Evolutionary conservation across 164 flowering plant genomes (phyloP), one percentile per base, ranked within the genome.

Genomic region (Sextonia rubra): DNA sequence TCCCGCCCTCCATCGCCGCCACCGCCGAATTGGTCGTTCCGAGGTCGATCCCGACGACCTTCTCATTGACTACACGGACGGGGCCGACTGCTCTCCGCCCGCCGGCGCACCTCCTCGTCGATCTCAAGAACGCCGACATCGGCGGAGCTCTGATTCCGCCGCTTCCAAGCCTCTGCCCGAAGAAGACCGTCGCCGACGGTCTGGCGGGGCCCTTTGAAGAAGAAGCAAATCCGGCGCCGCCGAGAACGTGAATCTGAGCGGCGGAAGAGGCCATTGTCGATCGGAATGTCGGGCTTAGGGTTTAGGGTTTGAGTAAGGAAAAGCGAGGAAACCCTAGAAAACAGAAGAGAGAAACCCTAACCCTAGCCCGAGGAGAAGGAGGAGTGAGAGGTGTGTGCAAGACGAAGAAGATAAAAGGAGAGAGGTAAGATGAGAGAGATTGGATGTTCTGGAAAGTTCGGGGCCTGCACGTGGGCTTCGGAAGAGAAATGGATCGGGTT

Each of bases 1-100:
- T 87, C 25, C 91, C 91, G 7, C 91, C 91, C 58, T 88, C 91
- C 91, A 88, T 88, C 1, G 88, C 91, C 5, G 88, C 91, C 66
- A 88, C 91, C 1, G 91, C 91, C 0, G 91, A 88, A 70, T 88
- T 88, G 44, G 91, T 88, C 0, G 91, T 88, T 0, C 91, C 91
- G 3, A 88, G 80, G 68, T 88, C 91, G 32, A 88, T 88, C 12
- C 91, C 91, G 7, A 88, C 90, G 11, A 88, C 91, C 66, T 88
- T 88, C 81, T 88, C 91, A 22, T 65, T 69, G 60, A 81, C 86
- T 15, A 86, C 85, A 48, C 84, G 73, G 15, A 86, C 70, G 7
- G 89, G 87, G 24, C 75, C 81, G 0, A 48, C 47, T 2, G 48
- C 14, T 69, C 72, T 69, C 47, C 48, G 27, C 11, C 26, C 72